A percentile compares a stretch with the other conserved stretches of the same genome.
Conservation (phyloP, 2,329 filamentous ascomycete genomes). For the Hypomyces rosellus region DNA sequence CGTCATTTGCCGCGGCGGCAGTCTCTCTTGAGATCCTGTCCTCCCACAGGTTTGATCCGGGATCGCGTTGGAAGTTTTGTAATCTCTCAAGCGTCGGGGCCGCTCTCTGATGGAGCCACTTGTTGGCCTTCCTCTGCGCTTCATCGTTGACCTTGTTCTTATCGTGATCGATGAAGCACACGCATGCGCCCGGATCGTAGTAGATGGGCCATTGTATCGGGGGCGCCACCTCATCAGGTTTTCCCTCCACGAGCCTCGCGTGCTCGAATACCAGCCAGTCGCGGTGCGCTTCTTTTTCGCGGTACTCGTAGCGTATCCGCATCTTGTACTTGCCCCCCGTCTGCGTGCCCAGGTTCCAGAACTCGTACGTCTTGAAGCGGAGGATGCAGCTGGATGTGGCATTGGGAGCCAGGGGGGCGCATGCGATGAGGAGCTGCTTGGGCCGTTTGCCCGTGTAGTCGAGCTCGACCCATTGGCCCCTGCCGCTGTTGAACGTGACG, state of each 20-base stretch:
- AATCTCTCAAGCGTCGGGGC: background rate
- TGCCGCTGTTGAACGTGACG: no score
- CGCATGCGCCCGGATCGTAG: slow-evolving; percentile 1
- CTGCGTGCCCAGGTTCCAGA: background rate
- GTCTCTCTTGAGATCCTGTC: no score
- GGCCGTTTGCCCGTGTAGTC: no score
- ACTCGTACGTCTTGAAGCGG: background rate
- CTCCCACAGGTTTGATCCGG: no score
- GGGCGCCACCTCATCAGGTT: background rate
- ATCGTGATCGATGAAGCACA: background rate
- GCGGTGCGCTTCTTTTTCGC: background rate
- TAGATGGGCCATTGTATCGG: background rate
- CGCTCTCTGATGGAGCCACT: background rate
- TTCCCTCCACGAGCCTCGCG: background rate
- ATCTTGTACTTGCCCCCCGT: background rate
- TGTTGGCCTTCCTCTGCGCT: background rate
- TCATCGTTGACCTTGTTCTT: background rate
- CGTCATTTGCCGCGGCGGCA: no score
- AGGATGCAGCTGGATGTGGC: no score
- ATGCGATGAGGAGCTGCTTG: no score
- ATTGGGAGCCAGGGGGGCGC: no score
- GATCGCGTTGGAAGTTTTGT: no score
- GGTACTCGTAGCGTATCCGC: background rate
- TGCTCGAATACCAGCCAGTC: background rate
- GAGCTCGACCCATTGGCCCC: no score